Conservation (phyloP, 2,329 filamentous ascomycete species). For the Cytospora chrysosperma region DNA sequence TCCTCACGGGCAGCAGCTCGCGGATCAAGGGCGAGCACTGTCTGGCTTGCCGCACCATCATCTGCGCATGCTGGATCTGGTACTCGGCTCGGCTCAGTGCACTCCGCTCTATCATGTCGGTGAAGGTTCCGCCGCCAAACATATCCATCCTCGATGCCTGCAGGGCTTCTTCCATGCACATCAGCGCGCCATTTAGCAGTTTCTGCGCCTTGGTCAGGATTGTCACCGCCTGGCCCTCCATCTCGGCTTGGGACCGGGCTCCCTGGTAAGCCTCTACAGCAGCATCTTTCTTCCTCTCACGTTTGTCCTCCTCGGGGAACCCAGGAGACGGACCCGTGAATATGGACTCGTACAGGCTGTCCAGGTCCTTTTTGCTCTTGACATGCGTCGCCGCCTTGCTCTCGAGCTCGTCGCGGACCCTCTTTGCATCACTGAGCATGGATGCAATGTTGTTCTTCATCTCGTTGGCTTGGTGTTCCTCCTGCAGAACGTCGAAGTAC, state of each 20-base stretch:
- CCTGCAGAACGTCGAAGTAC: slow-evolving; percentile 52
- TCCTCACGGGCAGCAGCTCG: slow-evolving; percentile 40
- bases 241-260: slow-evolving; percentile 36
- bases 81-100: slow-evolving; percentile 49
- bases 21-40: slow-evolving; percentile 39
- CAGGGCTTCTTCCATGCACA: slow-evolving; percentile 43
- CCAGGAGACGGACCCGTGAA: slow-evolving; percentile 53
- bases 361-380: slow-evolving; percentile 46
- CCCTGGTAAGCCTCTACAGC: slow-evolving; percentile 40
- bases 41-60: slow-evolving; percentile 41
- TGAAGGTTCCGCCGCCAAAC: slow-evolving; percentile 48
- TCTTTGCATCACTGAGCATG: slow-evolving; percentile 42
- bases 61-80: slow-evolving; percentile 40
- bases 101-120: slow-evolving; percentile 54
- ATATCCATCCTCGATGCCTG: slow-evolving; percentile 45
- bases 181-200: slow-evolving; percentile 37
- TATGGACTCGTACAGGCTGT: slow-evolving; percentile 52
- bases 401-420: slow-evolving; percentile 38
- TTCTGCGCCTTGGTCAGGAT: slow-evolving; percentile 41
- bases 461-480: slow-evolving; percentile 45
- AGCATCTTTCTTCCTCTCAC: slow-evolving; percentile 39
- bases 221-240: slow-evolving; percentile 41
- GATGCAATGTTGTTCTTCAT: slow-evolving; percentile 40
- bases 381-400: slow-evolving; percentile 36
- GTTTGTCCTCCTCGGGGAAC: slow-evolving; percentile 52